Base-by-base conservation (phyloP, 768 basidiomycete genomes). In the Lactarius hengduanensis region DNA sequence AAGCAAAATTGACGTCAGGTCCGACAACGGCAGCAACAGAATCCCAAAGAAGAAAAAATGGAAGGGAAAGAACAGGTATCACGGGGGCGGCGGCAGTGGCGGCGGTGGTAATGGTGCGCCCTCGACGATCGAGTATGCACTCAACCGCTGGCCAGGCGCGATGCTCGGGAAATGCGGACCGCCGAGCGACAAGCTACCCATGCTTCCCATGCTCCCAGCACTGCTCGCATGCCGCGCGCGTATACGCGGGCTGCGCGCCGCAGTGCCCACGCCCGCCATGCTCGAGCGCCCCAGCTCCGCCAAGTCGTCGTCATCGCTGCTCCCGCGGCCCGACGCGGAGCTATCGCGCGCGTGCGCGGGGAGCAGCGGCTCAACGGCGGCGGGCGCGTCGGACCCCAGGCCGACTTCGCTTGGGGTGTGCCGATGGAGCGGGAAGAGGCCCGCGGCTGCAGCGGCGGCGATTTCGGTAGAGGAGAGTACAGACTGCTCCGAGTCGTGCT, bases 201-300 rank as follows among this genome's bases (percentile, higher is more conserved):
- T 20, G n/a, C 63, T 60, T 13, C 45, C 62, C 22, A 60, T 36
- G 36, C 63, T 65, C 10, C 53, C 62, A 1, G 8, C 57, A 36
- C 30, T 41, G n/a, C 45, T 57, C 59, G 56, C 63, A 11, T 56
- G 60, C 45, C 22, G 34, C 61, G 58, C 63, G 3, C 40, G 55
- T 13, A 68, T 69, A 4, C 63, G 61, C 65, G 78, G 75, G 30
- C 78, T 73, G 3, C 80, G 71, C 36, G 75, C 76, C 5, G 76
- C 77, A 2, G 82, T 83, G 15, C 82, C 82, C 10, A 83, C 68
- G 10, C 82, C 82, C 11, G 79, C 78, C 83, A 83, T 82, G 22
- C 80, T 77, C 63, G 50, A 47, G 30, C 64, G 64, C 47, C 28
- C 63, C 1, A 63, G 58, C 16, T 68, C 64, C 2, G 59, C 59